Base-by-base conservation (phyloP, 2,329 filamentous ascomycete species). In the Colletotrichum somersetense region DNA sequence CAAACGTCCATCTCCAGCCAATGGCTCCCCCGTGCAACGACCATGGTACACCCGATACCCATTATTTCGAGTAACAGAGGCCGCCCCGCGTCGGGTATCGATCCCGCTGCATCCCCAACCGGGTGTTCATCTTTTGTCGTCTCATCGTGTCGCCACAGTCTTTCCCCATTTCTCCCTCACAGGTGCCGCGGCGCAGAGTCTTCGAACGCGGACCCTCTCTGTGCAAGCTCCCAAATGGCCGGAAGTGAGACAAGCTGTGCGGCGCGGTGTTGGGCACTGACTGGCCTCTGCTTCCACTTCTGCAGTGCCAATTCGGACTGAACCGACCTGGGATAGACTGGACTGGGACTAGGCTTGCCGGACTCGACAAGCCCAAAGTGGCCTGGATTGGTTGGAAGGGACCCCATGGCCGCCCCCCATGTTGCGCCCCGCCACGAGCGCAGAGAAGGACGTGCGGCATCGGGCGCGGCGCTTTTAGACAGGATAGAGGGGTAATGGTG, bases 401-500 rank as follows among this genome's bases (percentile, higher is more conserved):
- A 23, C 20, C 33, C 53, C 53, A 56, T 56, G 8, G 33, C 55
- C 40, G 33, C 3, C 53, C 42, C 64, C 61, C 68, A 42, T 69
- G 30, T 61, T 66, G 59, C 64, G 62, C 72, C 69, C 72, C 69
- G 65, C 69, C 65, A 65, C 59, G 48, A 40, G 56, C 61, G 46
- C 64, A 69, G 72, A 61, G 38, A 62, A 62, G 56, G 30, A 68
- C 64, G 62, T 68, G 69, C 66, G 69, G 58, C 46, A 64, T 63
- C 58, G 69, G 69, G 53, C 55, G 46, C 62, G 69, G 53, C 55
- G 62, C 62, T 35, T 68, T 72, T 58, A 55, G 38, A 72, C 66
- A 64, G 58, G 53, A 72, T 64, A 69, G 66, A 72, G 69, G 65
- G 68, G 68, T 71, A 71, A 62, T 33, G 55, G 38, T 35, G 18